A percentile compares a stretch with the other conserved stretches of the same genome.
Evolutionary conservation across 2,329 filamentous ascomycete genomes (phyloP).

Genomic region (Orbilia ellipsospora): DNA sequence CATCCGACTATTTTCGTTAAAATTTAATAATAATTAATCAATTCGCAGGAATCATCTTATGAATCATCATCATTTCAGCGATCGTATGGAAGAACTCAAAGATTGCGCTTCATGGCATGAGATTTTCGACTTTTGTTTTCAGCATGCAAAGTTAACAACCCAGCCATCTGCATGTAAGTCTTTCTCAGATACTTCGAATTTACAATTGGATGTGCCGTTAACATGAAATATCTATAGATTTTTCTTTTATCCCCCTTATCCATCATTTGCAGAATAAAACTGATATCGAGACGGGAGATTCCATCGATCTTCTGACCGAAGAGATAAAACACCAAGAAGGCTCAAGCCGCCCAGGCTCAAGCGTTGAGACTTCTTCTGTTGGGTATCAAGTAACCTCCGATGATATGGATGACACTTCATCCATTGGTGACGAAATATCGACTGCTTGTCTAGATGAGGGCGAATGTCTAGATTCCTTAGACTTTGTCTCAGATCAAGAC

Average conservation of each 20-base stretch:
- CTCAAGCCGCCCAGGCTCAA: too few relatives aligned
- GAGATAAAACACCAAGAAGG: background rate
- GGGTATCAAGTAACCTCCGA: too few relatives aligned
- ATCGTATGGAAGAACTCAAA: background rate
- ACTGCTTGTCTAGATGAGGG: too few relatives aligned
- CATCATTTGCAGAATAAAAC: background rate
- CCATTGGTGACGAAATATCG: too few relatives aligned
- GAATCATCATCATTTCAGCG: background rate
- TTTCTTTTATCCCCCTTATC: conserved; percentile 9
- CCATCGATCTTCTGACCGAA: background rate
- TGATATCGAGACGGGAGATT: background rate
- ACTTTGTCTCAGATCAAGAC: too few relatives aligned
- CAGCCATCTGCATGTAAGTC: background rate
- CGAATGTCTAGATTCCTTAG: too few relatives aligned
- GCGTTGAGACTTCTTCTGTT: too few relatives aligned
- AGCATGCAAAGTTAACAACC: background rate
- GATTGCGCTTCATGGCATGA: conserved; percentile 10
- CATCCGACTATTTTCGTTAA: background rate
- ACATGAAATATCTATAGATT: background rate
- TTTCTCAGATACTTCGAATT: too few relatives aligned
- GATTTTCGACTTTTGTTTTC: conserved; percentile 11
- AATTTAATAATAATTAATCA: background rate
- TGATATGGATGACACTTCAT: too few relatives aligned
- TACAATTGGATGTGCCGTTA: too few relatives aligned
- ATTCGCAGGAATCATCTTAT: background rate